Conservation (phyloP, 768 basidiomycete species). For the Wakefieldia striispora region DNA sequence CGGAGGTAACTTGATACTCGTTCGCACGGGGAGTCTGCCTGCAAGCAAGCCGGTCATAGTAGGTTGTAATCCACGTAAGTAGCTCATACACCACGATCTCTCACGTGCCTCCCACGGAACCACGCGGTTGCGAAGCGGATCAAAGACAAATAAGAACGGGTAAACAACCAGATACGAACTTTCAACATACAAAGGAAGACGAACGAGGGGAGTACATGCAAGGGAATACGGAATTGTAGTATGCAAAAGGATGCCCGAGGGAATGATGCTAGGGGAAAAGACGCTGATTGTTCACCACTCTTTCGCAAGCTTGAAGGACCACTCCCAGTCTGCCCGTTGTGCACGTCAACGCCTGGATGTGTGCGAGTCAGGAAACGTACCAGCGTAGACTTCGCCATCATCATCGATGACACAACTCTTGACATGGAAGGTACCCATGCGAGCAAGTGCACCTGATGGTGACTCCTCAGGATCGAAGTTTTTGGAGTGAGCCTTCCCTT, state of each 20-base stretch:
- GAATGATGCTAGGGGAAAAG: slow-evolving; percentile 21
- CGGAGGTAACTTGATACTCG: not conserved
- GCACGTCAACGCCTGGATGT: slow-evolving; percentile 8
- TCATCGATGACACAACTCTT: slow-evolving; percentile 86
- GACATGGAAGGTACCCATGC: slow-evolving; percentile 75
- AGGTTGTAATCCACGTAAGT: not conserved
- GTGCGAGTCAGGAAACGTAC: slow-evolving; percentile 40
- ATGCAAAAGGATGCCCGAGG: slow-evolving; percentile 30
- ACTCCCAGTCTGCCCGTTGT: slow-evolving; percentile 39
- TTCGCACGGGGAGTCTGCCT: slow-evolving; percentile 3
- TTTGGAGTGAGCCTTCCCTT: slow-evolving; percentile 65
- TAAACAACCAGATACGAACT: slow-evolving; percentile 9
- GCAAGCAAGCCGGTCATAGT: slow-evolving; percentile 13
- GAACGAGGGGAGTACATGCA: slow-evolving; percentile 27
- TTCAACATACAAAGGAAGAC: slow-evolving; percentile 19
- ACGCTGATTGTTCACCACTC: slow-evolving; percentile 63
- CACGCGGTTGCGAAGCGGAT: no score
- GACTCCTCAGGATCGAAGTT: slow-evolving; percentile 73
- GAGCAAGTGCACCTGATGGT: slow-evolving; percentile 80
- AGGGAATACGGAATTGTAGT: slow-evolving; percentile 18
- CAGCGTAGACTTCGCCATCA: slow-evolving; percentile 75
- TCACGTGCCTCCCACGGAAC: not conserved
- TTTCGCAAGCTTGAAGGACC: slow-evolving; percentile 89
- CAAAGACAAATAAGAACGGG: not conserved
- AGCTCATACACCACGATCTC: no score